Evolutionary conservation across 495 filamentous ascomycete species (phyloP).

Genomic region (Neurospora tetraspora): DNA sequence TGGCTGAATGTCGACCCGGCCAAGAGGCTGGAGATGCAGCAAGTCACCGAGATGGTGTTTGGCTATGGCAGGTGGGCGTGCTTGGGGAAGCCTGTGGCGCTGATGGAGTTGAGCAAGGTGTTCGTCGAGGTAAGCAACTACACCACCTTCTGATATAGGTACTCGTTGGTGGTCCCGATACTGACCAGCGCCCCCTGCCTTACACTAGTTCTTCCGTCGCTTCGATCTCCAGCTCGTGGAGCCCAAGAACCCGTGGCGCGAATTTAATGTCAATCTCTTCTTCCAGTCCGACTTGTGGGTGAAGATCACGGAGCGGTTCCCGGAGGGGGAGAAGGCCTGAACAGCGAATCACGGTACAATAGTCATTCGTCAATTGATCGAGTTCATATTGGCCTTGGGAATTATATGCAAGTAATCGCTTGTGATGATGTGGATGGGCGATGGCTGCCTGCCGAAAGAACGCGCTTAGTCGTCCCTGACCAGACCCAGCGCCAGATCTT

Average conservation of each 20-base stretch:
- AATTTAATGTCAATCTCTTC: neutral
- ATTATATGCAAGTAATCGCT: too few species aligned
- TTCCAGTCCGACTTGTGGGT: neutral
- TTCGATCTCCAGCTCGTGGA: conserved; percentile 38
- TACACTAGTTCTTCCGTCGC: conserved; percentile 14
- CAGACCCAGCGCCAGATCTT: too few species aligned
- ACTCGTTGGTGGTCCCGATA: neutral
- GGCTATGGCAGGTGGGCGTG: conserved; percentile 27
- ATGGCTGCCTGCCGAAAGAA: too few species aligned
- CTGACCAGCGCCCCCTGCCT: neutral
- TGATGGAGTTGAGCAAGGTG: conserved; percentile 40
- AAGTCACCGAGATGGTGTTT: conserved; percentile 15
- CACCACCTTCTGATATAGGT: neutral
- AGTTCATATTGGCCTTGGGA: too few species aligned
- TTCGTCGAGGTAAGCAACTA: conserved; percentile 36
- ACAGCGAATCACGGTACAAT: neutral
- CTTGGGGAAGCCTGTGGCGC: conserved; percentile 27
- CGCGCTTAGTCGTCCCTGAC: too few species aligned
- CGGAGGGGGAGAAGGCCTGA: neutral
- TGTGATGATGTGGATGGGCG: too few species aligned
- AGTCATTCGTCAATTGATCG: too few species aligned
- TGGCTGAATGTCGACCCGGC: conserved; percentile 32
- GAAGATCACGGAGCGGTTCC: neutral
- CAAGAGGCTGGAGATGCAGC: conserved; percentile 22
- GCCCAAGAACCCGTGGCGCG: conserved; percentile 28